These are phyloP conservation scores for Tubosaeta sp. DNA, from an alignment of 768 basidiomycete genomes.

Conservation along the genomic window DNA sequence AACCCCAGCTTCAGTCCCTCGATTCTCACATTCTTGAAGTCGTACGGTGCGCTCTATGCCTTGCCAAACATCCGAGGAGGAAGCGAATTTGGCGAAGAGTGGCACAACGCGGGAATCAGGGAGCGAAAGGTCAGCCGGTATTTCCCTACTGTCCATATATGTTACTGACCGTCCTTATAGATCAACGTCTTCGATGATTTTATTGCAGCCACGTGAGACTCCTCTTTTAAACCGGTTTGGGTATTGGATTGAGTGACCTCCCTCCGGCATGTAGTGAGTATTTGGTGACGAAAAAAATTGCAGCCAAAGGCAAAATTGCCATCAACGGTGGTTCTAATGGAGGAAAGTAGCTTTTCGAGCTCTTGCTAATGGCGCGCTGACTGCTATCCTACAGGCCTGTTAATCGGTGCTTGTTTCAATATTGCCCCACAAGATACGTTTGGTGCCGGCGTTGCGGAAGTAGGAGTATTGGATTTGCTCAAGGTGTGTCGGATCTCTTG, in stretches of 20 bases:
- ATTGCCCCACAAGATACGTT: constrained; percentile 72
- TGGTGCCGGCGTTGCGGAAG: constrained; percentile 77
- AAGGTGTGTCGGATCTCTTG: constrained; percentile 42
- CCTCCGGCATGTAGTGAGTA: constrained; percentile 45
- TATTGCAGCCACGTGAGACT: constrained; percentile 68
- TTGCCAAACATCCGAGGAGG: constrained; percentile 62
- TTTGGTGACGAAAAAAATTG: constrained; percentile 69
- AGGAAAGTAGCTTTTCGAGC: constrained; percentile 38
- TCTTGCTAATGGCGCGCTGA: background rate
- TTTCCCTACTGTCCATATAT: background rate
- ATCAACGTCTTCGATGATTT: constrained; percentile 80
- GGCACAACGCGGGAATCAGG: constrained; percentile 69
- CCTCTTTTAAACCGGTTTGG: background rate
- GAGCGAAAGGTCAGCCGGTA: constrained; percentile 56
- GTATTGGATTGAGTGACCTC: background rate
- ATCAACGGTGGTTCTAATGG: constrained; percentile 83
- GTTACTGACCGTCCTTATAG: constrained; percentile 30
- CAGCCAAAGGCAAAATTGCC: constrained; percentile 62
- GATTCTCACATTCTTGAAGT: constrained; percentile 69
- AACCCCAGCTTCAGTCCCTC: constrained; percentile 68
- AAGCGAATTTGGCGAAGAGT: constrained; percentile 78
- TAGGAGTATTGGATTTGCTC: constrained; percentile 76
- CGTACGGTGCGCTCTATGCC: constrained; percentile 65
- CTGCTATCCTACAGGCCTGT: constrained; percentile 45
- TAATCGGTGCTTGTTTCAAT: constrained; percentile 82